Evolutionary conservation across 805 yeast genomes (phyloP), one percentile per base, ranked within the genome.

Genomic region (Hanseniaspora guilliermondii): DNA sequence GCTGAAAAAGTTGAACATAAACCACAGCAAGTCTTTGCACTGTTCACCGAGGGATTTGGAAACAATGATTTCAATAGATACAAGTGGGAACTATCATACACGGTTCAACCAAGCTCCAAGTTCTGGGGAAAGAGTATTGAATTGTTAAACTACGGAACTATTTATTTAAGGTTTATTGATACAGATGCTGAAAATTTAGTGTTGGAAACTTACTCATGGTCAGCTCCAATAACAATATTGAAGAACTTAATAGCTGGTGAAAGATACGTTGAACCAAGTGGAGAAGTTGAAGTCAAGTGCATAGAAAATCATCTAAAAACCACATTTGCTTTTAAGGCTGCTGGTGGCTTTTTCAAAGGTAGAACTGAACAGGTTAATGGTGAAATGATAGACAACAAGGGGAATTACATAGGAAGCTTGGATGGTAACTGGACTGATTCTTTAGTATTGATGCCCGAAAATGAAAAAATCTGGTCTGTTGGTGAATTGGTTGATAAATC

Each of bases 51-150:
- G 56, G 55, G 55, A 14, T 52, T 52, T 44, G 55, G 55, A 14
- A 68, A n/a, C 6, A 30, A 44, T 4, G 24, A 25, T 9, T 8
- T 5, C 16, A 22, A 27, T n/a, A 22, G 19, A 8, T 49, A 27
- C 22, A 49, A 75, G 24, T 93, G 97, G 97, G 79, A 77, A 49
- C 64, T 80, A 40, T 72, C 74, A 38, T 82, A 79, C 59, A 73
- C 79, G n/a, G 76, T 85, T 3, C 70, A 79, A 25, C 95, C 96
- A 0, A 76, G 77, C 22, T 96, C 89, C 62, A 87, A 88, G 65
- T 86, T 87, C 62, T 91, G 97, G 95, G 97, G 97, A 49, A 93
- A 91, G 69, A 82, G 89, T 27, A 80, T 86, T 7, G 97, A 93
- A 65, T 70, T 93, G 56, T 76, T 77, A 47, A 86, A 87, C 59